These are phyloP conservation scores for Neofusicoccum cordaticola DNA, from an alignment of 2,329 filamentous ascomycete species.

Conservation along the genomic window DNA sequence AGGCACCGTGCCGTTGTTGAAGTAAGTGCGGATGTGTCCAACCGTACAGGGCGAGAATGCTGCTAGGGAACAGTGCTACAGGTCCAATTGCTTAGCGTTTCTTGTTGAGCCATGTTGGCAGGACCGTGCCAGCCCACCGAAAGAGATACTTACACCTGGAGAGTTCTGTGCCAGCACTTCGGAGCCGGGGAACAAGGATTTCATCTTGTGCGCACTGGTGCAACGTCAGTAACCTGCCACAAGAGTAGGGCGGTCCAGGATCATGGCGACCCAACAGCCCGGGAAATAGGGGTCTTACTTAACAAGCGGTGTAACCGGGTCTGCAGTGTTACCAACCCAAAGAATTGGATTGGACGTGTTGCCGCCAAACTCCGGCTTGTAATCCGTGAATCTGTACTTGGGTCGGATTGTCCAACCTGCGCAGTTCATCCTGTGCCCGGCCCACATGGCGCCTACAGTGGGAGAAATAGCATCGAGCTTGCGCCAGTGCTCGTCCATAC, in stretches of 20 bases:
- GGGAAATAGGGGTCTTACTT: constrained; percentile 23
- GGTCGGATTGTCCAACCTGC: constrained; percentile 38
- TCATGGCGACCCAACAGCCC: too few relatives aligned
- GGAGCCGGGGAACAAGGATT: constrained; percentile 24
- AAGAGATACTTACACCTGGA: constrained; percentile 21
- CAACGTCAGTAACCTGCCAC: not conserved
- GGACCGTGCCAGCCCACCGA: not conserved
- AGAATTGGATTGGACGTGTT: constrained; percentile 55
- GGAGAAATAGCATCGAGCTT: constrained; percentile 34
- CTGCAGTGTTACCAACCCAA: constrained; percentile 56
- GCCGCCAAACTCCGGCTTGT: constrained; percentile 25
- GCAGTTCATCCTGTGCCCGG: constrained; percentile 37
- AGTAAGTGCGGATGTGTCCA: constrained; percentile 35
- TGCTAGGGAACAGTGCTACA: constrained; percentile 49
- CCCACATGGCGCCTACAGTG: constrained; percentile 38
- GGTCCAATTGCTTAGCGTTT: not conserved
- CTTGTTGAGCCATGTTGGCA: too few relatives aligned
- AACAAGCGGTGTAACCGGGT: constrained; percentile 58
- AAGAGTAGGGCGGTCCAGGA: too few relatives aligned
- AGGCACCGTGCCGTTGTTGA: constrained; percentile 38
- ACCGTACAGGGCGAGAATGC: constrained; percentile 36
- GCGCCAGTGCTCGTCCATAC: constrained; percentile 36
- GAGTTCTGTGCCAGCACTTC: constrained; percentile 32
- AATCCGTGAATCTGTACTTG: constrained; percentile 28
- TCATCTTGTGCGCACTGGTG: constrained; percentile 6